Evolutionary conservation across 176 grass and related monocot genomes (phyloP).

Genomic region (Zea luxurians): DNA sequence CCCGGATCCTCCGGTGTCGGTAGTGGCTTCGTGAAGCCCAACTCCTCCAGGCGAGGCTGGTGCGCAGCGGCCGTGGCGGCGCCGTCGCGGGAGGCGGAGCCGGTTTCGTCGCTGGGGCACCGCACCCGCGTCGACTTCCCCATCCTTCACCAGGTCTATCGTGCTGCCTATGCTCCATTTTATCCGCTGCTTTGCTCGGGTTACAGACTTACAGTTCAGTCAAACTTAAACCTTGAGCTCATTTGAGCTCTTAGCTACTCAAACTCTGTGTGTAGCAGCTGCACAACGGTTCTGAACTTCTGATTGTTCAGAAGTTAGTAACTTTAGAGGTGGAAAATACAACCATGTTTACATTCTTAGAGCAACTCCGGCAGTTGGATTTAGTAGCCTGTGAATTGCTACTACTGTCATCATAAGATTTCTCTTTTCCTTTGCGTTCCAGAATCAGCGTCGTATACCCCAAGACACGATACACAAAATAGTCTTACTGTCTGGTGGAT

Average conservation of each 20-base stretch:
- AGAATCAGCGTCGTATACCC: background rate
- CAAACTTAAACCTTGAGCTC: background rate
- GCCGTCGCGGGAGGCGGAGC: conserved; percentile 47
- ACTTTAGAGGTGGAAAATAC: background rate
- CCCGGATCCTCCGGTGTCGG: background rate
- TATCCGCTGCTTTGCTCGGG: too few relatives aligned
- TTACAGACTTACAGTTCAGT: background rate
- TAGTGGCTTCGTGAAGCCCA: background rate
- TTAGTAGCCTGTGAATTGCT: background rate
- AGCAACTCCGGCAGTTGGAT: background rate
- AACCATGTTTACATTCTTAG: background rate
- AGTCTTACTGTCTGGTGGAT: conserved; percentile 1
- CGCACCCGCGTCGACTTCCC: conserved; percentile 73
- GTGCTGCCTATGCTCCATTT: too few relatives aligned
- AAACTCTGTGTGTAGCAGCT: background rate
- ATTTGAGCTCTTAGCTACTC: background rate
- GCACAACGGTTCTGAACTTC: background rate
- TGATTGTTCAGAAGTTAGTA: conserved; percentile 1
- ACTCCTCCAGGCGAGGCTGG: conserved; percentile 7
- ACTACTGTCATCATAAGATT: background rate
- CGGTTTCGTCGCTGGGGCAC: conserved; percentile 73
- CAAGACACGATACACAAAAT: background rate
- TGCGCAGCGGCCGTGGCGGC: conserved; percentile 35
- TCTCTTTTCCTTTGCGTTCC: background rate
- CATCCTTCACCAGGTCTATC: conserved; percentile 77